Evolutionary conservation across 1,284 basidiomycete genomes (phyloP).

Genomic region (Ceratobasidium sp.): DNA sequence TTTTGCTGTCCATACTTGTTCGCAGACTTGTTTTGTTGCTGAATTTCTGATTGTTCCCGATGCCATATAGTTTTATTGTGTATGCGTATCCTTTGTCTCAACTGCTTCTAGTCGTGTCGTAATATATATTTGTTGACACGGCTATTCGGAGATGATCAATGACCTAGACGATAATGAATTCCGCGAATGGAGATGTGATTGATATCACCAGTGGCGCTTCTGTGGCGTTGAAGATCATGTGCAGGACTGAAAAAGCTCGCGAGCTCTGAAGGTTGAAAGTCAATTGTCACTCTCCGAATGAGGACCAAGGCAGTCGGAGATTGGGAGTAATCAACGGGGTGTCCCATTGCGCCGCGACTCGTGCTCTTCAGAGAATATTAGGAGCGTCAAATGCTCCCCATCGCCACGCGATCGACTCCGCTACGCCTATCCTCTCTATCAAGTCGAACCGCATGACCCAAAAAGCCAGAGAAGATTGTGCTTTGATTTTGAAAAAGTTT

Average conservation of each 20-base stretch:
- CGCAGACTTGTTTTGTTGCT: neutral
- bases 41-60: slow-evolving; percentile 6
- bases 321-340: too few relatives aligned
- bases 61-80: slow-evolving; percentile 22
- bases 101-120: neutral
- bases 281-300: neutral
- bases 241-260: neutral
- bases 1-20: slow-evolving; percentile 24
- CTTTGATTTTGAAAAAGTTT: slow-evolving; percentile 28
- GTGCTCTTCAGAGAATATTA: too few relatives aligned
- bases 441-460: slow-evolving; percentile 9
- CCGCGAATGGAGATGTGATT: neutral
- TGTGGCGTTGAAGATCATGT: neutral
- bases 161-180: neutral
- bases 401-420: neutral
- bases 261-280: neutral
- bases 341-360: too few relatives aligned
- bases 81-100: slow-evolving; percentile 23
- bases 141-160: neutral
- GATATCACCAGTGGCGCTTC: neutral
- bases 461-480: slow-evolving; percentile 6
- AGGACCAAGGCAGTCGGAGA: too few relatives aligned
- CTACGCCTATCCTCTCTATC: neutral
- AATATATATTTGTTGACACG: neutral
- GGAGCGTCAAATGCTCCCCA: neutral